Evolutionary conservation across 345 rosid genomes (phyloP), one percentile per base, ranked within the genome.

Genomic region (Sonneratia caseolaris): DNA sequence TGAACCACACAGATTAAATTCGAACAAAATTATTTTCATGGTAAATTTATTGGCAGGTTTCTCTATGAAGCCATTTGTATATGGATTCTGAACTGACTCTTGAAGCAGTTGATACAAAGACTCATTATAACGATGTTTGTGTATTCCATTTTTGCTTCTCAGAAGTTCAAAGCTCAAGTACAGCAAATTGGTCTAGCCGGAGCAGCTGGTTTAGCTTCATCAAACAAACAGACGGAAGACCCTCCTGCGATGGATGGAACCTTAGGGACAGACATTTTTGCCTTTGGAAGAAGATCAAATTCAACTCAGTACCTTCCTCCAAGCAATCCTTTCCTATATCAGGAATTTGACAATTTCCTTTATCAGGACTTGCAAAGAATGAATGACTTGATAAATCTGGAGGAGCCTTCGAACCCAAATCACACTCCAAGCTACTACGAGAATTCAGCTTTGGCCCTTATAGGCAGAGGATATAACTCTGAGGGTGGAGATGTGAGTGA

Each of bases 91-190:
- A 27, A 27, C 32, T 27, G 32, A 27, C 32, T 27, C 32, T 27
- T 27, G 32, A 27, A 27, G 32, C 32, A 27, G 32, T 27, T 27
- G 32, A 27, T 27, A 27, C 32, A 45, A 7, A 45, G 49, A 45
- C 6, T 45, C 49, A 45, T 45, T 45, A 27, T 27, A 27, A 27
- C 32, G 1, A 1, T 27, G 32, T 45, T 7, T 45, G 49, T 2
- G 9, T 56, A 15, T 56, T 7, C 19, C 15, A 27, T 49, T 49
- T 7, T 13, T 49, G 1, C 57, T 11, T 80, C 38, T 27, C 80
- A 89, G 91, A 86, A 81, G 76, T 77, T 78, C 74, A 86, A 76
- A 76, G 27, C 69, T 71, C 82, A 78, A 70, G 71, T 78, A 43
- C 73, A 77, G 42, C 77, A 27, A 21, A 38, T 76, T 59, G 51